Evolutionary conservation across 2,329 filamentous ascomycete species (phyloP).

Genomic region (Cercospora janseana): DNA sequence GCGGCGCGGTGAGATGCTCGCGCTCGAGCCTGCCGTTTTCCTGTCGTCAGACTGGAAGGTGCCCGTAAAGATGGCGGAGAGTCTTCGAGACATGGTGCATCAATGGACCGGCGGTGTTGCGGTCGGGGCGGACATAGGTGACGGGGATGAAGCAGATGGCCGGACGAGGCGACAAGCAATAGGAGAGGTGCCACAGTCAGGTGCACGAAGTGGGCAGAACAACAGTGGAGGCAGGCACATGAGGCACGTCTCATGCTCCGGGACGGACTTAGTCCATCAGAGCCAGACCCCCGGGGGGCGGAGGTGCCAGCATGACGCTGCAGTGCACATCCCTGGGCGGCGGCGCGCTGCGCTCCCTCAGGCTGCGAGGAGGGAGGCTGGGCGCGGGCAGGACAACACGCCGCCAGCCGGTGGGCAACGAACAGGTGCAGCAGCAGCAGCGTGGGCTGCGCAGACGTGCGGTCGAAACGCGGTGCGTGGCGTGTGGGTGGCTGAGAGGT

Average conservation of each 20-base stretch:
- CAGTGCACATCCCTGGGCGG: too few species aligned
- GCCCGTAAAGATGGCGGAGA: conserved; percentile 27
- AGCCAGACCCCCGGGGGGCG: too few species aligned
- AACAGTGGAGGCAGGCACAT: neutral
- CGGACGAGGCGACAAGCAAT: neutral
- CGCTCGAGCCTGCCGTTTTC: conserved; percentile 15
- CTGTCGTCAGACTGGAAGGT: conserved; percentile 23
- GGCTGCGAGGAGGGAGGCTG: too few species aligned
- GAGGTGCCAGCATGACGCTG: too few species aligned
- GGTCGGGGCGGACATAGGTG: conserved; percentile 4
- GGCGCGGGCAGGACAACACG: too few species aligned
- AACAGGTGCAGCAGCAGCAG: too few species aligned
- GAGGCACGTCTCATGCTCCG: neutral
- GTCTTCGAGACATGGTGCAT: conserved; percentile 23
- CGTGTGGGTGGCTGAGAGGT: too few species aligned
- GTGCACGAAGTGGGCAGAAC: neutral
- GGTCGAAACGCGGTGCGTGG: too few species aligned
- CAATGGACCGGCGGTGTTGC: neutral
- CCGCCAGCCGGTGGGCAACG: too few species aligned
- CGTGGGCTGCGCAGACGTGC: too few species aligned
- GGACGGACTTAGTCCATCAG: too few species aligned
- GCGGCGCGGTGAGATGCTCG: conserved; percentile 20
- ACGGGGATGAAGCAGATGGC: neutral
- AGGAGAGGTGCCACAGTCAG: neutral
- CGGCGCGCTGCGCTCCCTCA: too few species aligned